Evolutionary conservation across 352 stramenopile species (phyloP), one percentile per base, ranked within the genome.

Genomic region (Pythium myriotylum): DNA sequence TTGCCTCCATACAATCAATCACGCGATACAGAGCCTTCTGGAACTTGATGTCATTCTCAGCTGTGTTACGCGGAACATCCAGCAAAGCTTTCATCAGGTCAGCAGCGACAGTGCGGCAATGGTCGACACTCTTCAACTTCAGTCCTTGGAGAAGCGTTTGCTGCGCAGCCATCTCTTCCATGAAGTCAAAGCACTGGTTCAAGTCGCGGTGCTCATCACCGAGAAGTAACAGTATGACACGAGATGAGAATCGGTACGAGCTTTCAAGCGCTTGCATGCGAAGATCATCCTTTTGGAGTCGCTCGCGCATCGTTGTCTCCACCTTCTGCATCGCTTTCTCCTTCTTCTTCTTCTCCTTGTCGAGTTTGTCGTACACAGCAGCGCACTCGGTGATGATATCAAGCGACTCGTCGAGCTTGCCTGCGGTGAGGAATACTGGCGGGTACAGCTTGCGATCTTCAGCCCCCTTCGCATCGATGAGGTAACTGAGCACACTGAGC

Each of bases 281-380:
- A 56, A 94, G 52, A 47, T 94, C 83, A 46, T 94, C 85, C 70
- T 94, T 94, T 6, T 86, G 70, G 24, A 94, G 59, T 54, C 85
- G 81, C 39, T 92, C 85, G 23, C 77, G 81, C 85, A 94, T 92
- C 27, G 81, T 83, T 7, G 74, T 88, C 50, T 92, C 85, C 27
- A 94, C 83, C 65, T 92, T 94, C 58, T 92, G 85, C 24, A 94
- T 52, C 3, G 80, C 70, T 68, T 94, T 94, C 12, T 90, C 85
- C 53, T 94, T 91, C 62, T 92, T 92, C 69, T 94, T 94, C 64
- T 94, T 92, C 63, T 92, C 85, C 6, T 72, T 79, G 49, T 76
- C 79, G 19, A 94, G 72, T 53, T 91, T 90, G 35, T 91, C 79
- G 54, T 91, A 91, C 14, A 92, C 66, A n/a, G 80, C 67, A 0